phyloP scores from a whole-genome alignment of 176 grass and related monocot genomes.

The Pontederia paniculata region DNA sequence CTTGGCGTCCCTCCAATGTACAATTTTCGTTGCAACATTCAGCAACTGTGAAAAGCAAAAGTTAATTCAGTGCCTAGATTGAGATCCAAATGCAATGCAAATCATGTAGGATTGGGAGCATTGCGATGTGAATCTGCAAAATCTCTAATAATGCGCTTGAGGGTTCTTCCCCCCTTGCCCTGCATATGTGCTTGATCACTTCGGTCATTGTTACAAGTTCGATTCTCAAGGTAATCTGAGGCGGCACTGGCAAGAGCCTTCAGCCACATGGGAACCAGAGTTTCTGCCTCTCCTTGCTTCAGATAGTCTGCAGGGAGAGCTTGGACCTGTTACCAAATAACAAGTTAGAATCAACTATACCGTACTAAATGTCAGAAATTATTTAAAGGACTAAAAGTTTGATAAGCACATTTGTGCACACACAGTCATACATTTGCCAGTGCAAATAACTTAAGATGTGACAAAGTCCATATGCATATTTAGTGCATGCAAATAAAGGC shows the following conservation, averaged over 20 bases:
- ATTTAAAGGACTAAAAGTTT: too few species aligned
- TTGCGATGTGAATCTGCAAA: conserved; percentile 82
- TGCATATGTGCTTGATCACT: conserved; percentile 65
- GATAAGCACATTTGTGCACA: background rate
- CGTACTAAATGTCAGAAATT: background rate
- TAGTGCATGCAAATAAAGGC: conserved; percentile 9
- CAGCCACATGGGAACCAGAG: conserved; percentile 62
- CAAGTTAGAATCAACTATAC: conserved; percentile 21
- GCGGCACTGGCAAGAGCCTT: conserved; percentile 64
- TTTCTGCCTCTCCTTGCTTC: conserved; percentile 72
- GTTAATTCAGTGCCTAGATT: too few species aligned
- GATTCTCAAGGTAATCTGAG: conserved; percentile 71
- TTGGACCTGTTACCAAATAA: conserved; percentile 44
- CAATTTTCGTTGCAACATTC: conserved; percentile 1
- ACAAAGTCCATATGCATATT: too few species aligned
- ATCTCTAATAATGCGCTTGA: conserved; percentile 76
- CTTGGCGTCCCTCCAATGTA: conserved; percentile 2
- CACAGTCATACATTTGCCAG: background rate
- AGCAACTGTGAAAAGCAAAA: background rate
- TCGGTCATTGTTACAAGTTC: conserved; percentile 34
- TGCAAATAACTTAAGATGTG: background rate
- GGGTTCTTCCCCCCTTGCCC: conserved; percentile 77
- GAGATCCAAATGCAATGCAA: conserved; percentile 2
- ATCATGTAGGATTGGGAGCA: conserved; percentile 31
- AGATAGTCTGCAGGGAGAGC: conserved; percentile 64